Evolutionary conservation across 1,284 basidiomycete genomes (phyloP).

Genomic region (Schizophyllum commune): DNA sequence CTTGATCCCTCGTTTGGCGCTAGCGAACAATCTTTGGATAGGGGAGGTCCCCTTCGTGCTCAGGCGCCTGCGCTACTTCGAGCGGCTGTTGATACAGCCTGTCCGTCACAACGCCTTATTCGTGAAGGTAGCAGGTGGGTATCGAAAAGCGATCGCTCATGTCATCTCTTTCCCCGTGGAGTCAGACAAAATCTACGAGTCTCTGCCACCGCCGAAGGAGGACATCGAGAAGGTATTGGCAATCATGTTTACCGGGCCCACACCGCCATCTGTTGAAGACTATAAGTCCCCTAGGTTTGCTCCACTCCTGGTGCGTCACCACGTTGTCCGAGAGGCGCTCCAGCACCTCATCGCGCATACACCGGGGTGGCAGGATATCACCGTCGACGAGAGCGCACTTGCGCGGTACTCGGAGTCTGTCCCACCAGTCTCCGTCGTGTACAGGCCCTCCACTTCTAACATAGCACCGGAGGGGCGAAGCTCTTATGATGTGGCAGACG

Average conservation of each 20-base stretch:
- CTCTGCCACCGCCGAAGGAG: conserved; percentile 14
- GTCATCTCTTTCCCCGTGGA: neutral
- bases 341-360: conserved; percentile 25
- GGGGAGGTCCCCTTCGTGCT: neutral
- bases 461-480: conserved; percentile 12
- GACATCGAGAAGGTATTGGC: conserved; percentile 18
- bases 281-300: conserved; percentile 9
- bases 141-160: neutral
- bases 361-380: conserved; percentile 19
- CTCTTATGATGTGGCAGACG: neutral
- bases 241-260: conserved; percentile 20
- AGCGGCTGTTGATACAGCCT: neutral
- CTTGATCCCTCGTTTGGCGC: neutral
- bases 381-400: conserved; percentile 17
- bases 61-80: neutral
- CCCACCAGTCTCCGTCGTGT: conserved; percentile 7
- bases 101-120: neutral
- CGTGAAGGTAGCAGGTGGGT: neutral
- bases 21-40: neutral
- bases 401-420: neutral
- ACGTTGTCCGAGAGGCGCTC: conserved; percentile 17
- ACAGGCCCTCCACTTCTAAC: conserved; percentile 10
- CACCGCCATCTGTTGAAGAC: conserved; percentile 17
- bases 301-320: conserved; percentile 18
- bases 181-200: conserved; percentile 14